Conservation (phyloP, 208 protist genomes). For the Leishmania aethiopica region DNA sequence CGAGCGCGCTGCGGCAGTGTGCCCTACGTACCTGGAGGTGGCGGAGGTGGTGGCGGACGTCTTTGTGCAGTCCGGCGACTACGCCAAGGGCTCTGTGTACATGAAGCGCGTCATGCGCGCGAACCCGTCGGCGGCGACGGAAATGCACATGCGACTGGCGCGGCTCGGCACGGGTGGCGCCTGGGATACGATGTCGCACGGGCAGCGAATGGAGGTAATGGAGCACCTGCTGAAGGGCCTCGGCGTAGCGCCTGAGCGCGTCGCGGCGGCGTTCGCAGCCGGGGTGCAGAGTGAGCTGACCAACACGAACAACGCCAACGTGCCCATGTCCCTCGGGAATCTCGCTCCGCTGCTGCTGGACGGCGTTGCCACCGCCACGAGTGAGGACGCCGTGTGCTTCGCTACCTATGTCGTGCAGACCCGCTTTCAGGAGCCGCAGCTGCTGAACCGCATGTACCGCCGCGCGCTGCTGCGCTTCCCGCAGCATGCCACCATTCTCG, state of each 20-base stretch:
- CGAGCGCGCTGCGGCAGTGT: constrained; percentile 48
- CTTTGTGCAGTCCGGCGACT: constrained; percentile 68
- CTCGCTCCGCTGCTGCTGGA: constrained; percentile 50
- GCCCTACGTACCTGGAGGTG: constrained; percentile 55
- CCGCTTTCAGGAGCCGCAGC: constrained; percentile 48
- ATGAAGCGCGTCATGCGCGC: constrained; percentile 44
- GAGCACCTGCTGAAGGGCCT: constrained; percentile 66
- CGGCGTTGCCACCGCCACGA: constrained; percentile 53
- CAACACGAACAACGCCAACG: background rate
- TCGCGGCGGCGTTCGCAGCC: constrained; percentile 14
- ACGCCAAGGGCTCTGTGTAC: constrained; percentile 52
- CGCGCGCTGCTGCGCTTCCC: constrained; percentile 61
- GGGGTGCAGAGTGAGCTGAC: constrained; percentile 7
- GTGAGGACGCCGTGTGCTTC: constrained; percentile 70
- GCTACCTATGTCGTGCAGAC: constrained; percentile 71
- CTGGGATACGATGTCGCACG: constrained; percentile 46
- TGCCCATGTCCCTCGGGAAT: constrained; percentile 11
- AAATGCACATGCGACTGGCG: constrained; percentile 45
- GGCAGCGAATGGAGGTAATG: constrained; percentile 48
- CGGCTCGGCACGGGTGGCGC: constrained; percentile 48
- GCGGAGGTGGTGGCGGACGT: constrained; percentile 67
- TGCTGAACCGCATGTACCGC: constrained; percentile 76
- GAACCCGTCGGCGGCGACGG: constrained; percentile 30
- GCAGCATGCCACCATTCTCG: constrained; percentile 51
- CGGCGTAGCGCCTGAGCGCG: constrained; percentile 27